Evolutionary conservation across 441 rosid species (phyloP).

Genomic region (Gossypium trilobum): DNA sequence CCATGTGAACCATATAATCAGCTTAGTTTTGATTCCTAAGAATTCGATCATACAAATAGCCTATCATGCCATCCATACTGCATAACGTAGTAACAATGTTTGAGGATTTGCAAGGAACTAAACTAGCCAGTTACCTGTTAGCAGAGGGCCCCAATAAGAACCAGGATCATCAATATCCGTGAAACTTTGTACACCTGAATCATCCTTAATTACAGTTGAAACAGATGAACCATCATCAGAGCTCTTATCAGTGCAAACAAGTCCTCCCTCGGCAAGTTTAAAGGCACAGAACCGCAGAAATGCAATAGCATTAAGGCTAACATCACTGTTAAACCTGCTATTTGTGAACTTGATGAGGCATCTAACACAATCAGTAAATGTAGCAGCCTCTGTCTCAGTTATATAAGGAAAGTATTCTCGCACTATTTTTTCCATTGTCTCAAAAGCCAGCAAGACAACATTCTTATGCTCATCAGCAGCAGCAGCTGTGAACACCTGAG

Average conservation of each 20-base stretch:
- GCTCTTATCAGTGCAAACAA: slow-evolving; percentile 55
- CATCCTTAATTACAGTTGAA: slow-evolving; percentile 29
- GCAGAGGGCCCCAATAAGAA: slow-evolving; percentile 88
- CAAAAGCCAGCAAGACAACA: slow-evolving; percentile 80
- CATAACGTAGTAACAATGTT: not conserved
- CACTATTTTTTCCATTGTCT: slow-evolving; percentile 94
- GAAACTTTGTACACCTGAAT: slow-evolving; percentile 29
- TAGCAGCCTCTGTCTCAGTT: slow-evolving; percentile 88
- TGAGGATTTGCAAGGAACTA: slow-evolving; percentile 7
- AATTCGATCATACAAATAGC: not conserved
- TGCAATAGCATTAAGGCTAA: slow-evolving; percentile 94
- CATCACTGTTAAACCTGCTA: slow-evolving; percentile 83
- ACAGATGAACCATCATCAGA: slow-evolving; percentile 31
- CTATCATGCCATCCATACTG: not conserved
- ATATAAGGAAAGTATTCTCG: slow-evolving; percentile 88
- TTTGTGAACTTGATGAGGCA: slow-evolving; percentile 92
- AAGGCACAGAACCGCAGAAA: slow-evolving; percentile 94
- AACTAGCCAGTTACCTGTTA: slow-evolving; percentile 50
- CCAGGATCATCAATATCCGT: slow-evolving; percentile 65
- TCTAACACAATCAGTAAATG: slow-evolving; percentile 88
- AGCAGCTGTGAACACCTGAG: slow-evolving; percentile 80
- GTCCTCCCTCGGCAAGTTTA: slow-evolving; percentile 93
- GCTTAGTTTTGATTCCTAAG: not conserved
- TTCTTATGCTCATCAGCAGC: slow-evolving; percentile 90
- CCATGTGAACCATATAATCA: not conserved